Conservation (phyloP, 192 early-diverging fungal species). For the Podila minutissima region DNA sequence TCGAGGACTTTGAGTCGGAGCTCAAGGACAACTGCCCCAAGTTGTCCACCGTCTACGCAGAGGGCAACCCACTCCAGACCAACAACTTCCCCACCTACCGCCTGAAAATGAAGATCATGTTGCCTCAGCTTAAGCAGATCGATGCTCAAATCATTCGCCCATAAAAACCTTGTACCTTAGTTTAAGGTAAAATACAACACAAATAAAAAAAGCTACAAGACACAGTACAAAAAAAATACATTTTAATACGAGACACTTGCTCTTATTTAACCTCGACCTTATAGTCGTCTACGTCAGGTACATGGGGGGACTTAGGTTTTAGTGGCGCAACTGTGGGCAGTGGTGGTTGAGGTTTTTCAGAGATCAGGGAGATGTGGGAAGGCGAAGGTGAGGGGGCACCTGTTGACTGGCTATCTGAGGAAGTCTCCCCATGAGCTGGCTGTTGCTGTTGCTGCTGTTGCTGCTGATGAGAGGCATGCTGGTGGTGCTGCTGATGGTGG, state of each 20-base stretch:
- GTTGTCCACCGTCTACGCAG: constrained; percentile 91
- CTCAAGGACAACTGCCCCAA: constrained; percentile 64
- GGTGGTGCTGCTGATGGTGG: not conserved
- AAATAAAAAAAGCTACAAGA: not conserved
- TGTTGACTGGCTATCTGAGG: constrained; percentile 4
- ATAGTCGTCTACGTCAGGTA: constrained; percentile 35
- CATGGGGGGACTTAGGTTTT: not conserved
- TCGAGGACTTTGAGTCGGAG: constrained; percentile 79
- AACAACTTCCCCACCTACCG: constrained; percentile 81
- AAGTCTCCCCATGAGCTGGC: not conserved
- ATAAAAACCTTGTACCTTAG: constrained; percentile 52
- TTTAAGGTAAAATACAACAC: not conserved
- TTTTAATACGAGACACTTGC: not conserved
- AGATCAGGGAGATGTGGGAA: constrained; percentile 33
- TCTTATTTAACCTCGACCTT: constrained; percentile 47
- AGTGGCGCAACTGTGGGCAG: constrained; percentile 22
- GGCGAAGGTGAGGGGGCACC: constrained; percentile 36
- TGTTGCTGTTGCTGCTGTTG: constrained; percentile 36
- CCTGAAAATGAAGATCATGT: constrained; percentile 82
- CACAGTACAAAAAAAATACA: not conserved
- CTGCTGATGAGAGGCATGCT: constrained; percentile 13
- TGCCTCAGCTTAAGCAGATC: constrained; percentile 91
- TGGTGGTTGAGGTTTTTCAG: constrained; percentile 19
- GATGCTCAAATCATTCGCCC: constrained; percentile 73
- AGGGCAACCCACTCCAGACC: constrained; percentile 94